Evolutionary conservation across 192 early-diverging fungal species (phyloP), one percentile per base, ranked within the genome.

Genomic region (Lobosporangium transversale): DNA sequence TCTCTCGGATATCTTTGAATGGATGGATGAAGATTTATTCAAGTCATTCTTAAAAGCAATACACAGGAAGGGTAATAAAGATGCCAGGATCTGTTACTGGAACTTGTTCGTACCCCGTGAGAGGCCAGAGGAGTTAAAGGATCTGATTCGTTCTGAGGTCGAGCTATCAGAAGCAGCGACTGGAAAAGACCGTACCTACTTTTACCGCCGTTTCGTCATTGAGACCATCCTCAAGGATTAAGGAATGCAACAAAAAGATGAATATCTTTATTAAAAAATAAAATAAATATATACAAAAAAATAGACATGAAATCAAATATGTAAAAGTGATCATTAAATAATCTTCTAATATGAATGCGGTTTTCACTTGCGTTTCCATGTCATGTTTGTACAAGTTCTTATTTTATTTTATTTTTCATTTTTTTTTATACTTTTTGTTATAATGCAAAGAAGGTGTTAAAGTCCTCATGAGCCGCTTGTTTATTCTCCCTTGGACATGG

Each of bases 21-120:
- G 73, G 73, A 76, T 76, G 73, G 60, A 40, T 30, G 73, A 76
- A 44, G 73, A 67, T n/a, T 53, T 76, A 27, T 76, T 67, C 73
- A 76, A 76, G 53, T 62, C 58, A 4, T 76, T 76, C 48, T 30
- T 76, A 35, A 62, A 44, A 15, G 73, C 73, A 1, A 76, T 76
- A 14, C 73, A 76, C 30, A 67, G 57, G 27, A 76, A 76, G 47
- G 73, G 73, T 20, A 76, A 63, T 21, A 66, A 66, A 40, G 59
- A 76, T 47, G 63, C 73, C 0, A 49, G 73, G 4, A 76, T 76
- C 65, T 76, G 73, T 43, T 76, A 76, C 44, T 76, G 73, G 73
- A 76, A 76, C 59, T 35, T 76, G 51, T 76, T 76, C 40, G 73
- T 76, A n/a, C 73, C 73, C 15, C 37, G 73, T 2, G 73, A 76